A percentile compares a stretch with the other conserved stretches of the same genome.
Evolutionary conservation across 1,139 yeast species (phyloP).

Genomic region (Sugiyamaella castrensis): DNA sequence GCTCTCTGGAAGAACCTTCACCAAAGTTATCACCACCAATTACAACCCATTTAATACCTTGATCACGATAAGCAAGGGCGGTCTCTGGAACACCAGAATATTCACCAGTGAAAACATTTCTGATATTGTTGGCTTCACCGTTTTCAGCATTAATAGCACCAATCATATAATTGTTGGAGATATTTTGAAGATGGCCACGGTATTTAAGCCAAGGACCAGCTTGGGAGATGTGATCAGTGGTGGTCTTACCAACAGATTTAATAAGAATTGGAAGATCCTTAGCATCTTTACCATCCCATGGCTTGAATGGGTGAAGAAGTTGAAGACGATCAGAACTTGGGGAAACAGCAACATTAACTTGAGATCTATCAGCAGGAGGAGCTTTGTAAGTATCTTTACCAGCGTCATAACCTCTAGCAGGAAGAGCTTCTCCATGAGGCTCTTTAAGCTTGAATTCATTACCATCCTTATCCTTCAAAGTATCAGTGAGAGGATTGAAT

Average conservation of each 20-base stretch:
- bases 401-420: conserved; percentile 85
- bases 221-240: conserved; percentile 99
- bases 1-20: conserved; percentile 99
- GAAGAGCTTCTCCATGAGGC: conserved; percentile 93
- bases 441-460: conserved; percentile 90
- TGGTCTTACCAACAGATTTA: conserved; percentile 96
- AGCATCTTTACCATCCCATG: conserved; percentile 98
- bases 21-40: conserved; percentile 99
- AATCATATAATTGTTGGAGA: conserved; percentile 98
- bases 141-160: conserved; percentile 98
- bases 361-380: conserved; percentile 84
- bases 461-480: conserved; percentile 90
- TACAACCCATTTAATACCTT: conserved; percentile 93
- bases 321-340: conserved; percentile 91
- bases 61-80: conserved; percentile 91
- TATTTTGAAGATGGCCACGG: conserved; percentile 99
- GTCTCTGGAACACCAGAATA: conserved; percentile 96
- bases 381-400: conserved; percentile 98
- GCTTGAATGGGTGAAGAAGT: conserved; percentile 81
- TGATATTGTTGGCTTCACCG: conserved; percentile 88
- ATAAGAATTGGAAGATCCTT: conserved; percentile 85
- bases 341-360: conserved; percentile 70
- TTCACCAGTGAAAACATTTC: conserved; percentile 88
- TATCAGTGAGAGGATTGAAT: conserved; percentile 96
- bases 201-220: conserved; percentile 99